Percentiles rank a stretch among this genome's conserved stretches.
These are phyloP conservation scores for Picea sitchensis DNA, from an alignment of 75 land plant species.

Conservation along the genomic window DNA sequence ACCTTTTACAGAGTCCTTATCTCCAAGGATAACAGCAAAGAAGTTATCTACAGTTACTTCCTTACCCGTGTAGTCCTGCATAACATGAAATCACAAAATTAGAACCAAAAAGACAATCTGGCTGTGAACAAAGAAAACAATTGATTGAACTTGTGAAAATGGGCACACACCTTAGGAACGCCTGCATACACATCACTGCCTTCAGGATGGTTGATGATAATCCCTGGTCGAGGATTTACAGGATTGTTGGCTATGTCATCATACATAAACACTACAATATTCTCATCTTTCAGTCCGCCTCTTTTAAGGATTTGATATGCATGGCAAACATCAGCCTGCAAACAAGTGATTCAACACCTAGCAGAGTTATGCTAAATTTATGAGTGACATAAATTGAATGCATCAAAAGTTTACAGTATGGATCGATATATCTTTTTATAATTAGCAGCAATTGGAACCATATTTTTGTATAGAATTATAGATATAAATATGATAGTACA, in stretches of 20 bases:
- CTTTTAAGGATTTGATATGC: conserved; percentile 83
- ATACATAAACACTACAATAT: conserved; percentile 87
- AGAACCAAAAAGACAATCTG: neutral
- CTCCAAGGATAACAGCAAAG: conserved; percentile 81
- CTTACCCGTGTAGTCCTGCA: conserved; percentile 81
- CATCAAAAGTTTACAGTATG: no score
- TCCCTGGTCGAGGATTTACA: conserved; percentile 70
- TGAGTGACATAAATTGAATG: neutral
- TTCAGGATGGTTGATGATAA: conserved; percentile 71
- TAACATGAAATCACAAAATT: neutral
- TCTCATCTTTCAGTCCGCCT: conserved; percentile 84
- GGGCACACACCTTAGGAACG: conserved; percentile 72
- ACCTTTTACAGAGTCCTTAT: conserved; percentile 68
- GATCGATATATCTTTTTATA: no score
- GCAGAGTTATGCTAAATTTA: no score
- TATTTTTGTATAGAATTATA: neutral
- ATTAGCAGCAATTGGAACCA: neutral
- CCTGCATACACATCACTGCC: conserved; percentile 81
- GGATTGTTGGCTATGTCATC: conserved; percentile 79
- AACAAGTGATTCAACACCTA: conserved; percentile 1
- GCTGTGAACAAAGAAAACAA: neutral
- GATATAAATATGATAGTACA: neutral
- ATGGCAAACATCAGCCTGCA: conserved; percentile 90
- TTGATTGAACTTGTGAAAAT: neutral
- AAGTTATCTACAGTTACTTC: conserved; percentile 75